Evolutionary conservation across 768 basidiomycete species (phyloP).

Genomic region (Asterophora parasitica): DNA sequence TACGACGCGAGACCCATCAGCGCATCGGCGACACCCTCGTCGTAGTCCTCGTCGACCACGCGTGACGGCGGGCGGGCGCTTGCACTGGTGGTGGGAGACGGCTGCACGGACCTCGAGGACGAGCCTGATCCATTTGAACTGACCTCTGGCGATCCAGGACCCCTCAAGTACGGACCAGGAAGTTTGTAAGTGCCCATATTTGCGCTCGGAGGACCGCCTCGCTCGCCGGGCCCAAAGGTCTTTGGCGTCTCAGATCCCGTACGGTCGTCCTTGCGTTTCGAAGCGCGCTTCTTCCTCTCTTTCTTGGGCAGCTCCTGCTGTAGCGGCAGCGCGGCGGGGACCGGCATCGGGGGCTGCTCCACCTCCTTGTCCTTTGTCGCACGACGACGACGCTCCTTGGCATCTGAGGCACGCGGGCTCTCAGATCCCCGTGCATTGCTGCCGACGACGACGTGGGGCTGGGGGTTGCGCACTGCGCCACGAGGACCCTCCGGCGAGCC

Average conservation of each 20-base stretch:
- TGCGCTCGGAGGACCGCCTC: slow-evolving; percentile 19
- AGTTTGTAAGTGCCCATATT: slow-evolving; percentile 23
- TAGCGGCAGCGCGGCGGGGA: slow-evolving; percentile 16
- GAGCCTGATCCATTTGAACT: slow-evolving; percentile 66
- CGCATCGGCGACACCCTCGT: slow-evolving; percentile 81
- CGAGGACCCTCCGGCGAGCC: slow-evolving; percentile 43
- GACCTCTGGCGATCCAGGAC: slow-evolving; percentile 51
- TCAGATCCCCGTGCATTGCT: slow-evolving; percentile 48
- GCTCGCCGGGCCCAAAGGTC: slow-evolving; percentile 28
- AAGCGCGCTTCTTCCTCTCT: slow-evolving; percentile 48
- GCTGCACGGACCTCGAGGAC: slow-evolving; percentile 64
- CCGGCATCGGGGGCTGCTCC: slow-evolving; percentile 21
- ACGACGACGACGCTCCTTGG: slow-evolving; percentile 43
- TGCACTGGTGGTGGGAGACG: slow-evolving; percentile 66
- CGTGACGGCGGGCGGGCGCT: slow-evolving; percentile 59
- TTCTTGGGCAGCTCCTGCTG: slow-evolving; percentile 47
- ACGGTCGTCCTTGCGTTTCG: slow-evolving; percentile 40
- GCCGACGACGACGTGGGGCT: slow-evolving; percentile 25
- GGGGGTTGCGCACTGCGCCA: slow-evolving; percentile 26
- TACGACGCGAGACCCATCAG: slow-evolving; percentile 64
- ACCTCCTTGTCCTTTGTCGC: slow-evolving; percentile 46
- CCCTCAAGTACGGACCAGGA: slow-evolving; percentile 32
- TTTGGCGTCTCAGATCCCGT: slow-evolving; percentile 43
- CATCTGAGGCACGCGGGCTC: slow-evolving; percentile 50
- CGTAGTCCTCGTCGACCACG: slow-evolving; percentile 87